Base-by-base conservation (phyloP, 129 eudicot genomes). In the Sambucus nigra region DNA sequence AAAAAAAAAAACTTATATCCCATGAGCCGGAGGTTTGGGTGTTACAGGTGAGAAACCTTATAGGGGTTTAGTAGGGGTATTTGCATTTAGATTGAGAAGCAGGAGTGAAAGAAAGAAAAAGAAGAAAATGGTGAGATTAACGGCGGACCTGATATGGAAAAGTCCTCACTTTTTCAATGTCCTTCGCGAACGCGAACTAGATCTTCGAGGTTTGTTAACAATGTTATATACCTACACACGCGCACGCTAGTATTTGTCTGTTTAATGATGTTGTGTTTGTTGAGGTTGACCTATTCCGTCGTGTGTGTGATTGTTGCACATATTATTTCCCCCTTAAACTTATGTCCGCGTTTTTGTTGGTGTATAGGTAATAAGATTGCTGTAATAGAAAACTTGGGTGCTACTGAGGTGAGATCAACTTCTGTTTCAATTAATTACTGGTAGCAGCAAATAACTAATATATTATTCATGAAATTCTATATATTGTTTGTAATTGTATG, bases 141-240 rank as follows among this genome's bases (percentile, higher is more conserved):
- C 84, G 14, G 99, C 95, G 0, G 95, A 85, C 70, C 73, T 91
- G 70, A 77, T 91, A 5, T 91, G 99, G 99, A 86, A 91, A 61
- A 85, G 99, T 76, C 91, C 95, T 65, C 99, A 91, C 64, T 91
- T 91, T 61, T 91, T 91, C 81, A 91, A 91, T 25, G 94, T 95
- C 73, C 73, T 91, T 61, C 79, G 83, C 35, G 99, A 91, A 52
- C 95, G 99, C 41, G 99, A 91, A 66, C 46, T 91, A 4, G 99
- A 91, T 82, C 99, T 91, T 31, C 86, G 99, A 76, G 99, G 99
- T 91, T 32, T 24, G 38, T 29, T 47, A 48, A 46, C 26, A 5
- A 27, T n/a, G 35, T 23, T 24, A 14, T 14, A 13, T 21, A 19
- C 55, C 56, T 51, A 29, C 35, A 29, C 35, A 3, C 35, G 35